phyloP scores from a whole-genome alignment of 139 green algal species.

The Zygnema circumcarinatum region DNA sequence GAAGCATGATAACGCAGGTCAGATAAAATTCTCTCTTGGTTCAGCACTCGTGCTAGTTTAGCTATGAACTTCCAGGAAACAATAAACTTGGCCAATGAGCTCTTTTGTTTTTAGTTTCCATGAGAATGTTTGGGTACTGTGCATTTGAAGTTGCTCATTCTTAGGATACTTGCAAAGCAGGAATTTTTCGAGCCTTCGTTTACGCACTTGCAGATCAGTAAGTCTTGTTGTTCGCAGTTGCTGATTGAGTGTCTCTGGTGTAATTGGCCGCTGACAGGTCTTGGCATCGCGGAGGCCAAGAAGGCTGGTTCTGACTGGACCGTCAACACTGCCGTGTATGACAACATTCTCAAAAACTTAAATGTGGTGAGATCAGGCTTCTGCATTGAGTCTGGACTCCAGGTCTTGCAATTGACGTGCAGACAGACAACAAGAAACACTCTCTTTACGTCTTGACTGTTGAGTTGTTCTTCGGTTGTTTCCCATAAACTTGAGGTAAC shows the following conservation, averaged over 20 bases:
- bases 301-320: constrained; percentile 43
- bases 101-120: background rate
- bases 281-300: constrained; percentile 45
- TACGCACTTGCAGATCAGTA: too few relatives aligned
- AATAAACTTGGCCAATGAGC: background rate
- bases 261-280: constrained; percentile 28
- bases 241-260: too few relatives aligned
- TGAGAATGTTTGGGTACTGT: too few relatives aligned
- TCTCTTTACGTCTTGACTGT: background rate
- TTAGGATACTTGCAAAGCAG: too few relatives aligned
- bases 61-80: background rate
- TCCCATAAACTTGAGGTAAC: background rate
- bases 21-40: background rate
- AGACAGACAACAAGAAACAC: background rate
- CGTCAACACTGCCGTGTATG: constrained; percentile 50
- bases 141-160: too few relatives aligned
- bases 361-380: constrained; percentile 50
- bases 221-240: too few relatives aligned
- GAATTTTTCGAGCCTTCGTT: too few relatives aligned
- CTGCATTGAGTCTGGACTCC: too few relatives aligned
- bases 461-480: background rate
- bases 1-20: constrained; percentile 38
- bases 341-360: constrained; percentile 43
- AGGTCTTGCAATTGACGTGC: background rate
- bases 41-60: background rate